These are phyloP conservation scores for Globisporangium echinulatum DNA, from an alignment of 352 stramenopile genomes.

Conservation along the genomic window DNA sequence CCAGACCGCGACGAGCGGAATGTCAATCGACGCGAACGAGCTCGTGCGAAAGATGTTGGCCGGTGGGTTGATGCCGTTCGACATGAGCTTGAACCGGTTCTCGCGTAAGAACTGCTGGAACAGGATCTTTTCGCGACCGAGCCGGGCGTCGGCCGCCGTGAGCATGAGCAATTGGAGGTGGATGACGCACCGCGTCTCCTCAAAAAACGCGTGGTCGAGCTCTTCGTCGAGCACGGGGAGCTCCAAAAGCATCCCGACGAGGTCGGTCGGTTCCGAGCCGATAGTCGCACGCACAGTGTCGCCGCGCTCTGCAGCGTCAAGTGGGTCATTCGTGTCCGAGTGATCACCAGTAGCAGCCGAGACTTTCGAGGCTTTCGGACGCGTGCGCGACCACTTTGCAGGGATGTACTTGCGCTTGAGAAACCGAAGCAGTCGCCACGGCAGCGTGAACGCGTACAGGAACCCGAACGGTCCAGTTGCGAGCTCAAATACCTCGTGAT, in stretches of 20 bases:
- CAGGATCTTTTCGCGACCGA: constrained; percentile 87
- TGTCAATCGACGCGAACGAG: constrained; percentile 88
- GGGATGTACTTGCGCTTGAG: constrained; percentile 51
- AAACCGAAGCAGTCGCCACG: constrained; percentile 32
- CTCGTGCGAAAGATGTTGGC: constrained; percentile 87
- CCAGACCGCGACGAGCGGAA: constrained; percentile 87
- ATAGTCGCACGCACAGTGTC: not conserved
- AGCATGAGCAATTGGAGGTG: constrained; percentile 90
- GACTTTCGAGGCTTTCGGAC: not conserved
- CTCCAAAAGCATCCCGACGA: constrained; percentile 56
- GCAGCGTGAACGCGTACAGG: constrained; percentile 49
- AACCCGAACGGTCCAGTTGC: constrained; percentile 63
- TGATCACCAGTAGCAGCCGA: constrained; percentile 1
- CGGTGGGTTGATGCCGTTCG: constrained; percentile 88
- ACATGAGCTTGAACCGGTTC: constrained; percentile 92
- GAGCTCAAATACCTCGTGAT: constrained; percentile 36
- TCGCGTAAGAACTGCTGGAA: constrained; percentile 93
- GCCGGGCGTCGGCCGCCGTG: constrained; percentile 77
- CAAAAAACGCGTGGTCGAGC: constrained; percentile 72
- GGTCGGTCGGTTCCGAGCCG: constrained; percentile 19
- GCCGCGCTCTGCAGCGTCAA: constrained; percentile 12
- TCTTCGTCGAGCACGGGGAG: constrained; percentile 67
- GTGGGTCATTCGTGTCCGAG: not conserved
- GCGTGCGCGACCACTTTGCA: constrained; percentile 10
- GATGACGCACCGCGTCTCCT: constrained; percentile 89